Conservation (phyloP, 2,329 filamentous ascomycete species). For the Albophoma yamanashiensis region DNA sequence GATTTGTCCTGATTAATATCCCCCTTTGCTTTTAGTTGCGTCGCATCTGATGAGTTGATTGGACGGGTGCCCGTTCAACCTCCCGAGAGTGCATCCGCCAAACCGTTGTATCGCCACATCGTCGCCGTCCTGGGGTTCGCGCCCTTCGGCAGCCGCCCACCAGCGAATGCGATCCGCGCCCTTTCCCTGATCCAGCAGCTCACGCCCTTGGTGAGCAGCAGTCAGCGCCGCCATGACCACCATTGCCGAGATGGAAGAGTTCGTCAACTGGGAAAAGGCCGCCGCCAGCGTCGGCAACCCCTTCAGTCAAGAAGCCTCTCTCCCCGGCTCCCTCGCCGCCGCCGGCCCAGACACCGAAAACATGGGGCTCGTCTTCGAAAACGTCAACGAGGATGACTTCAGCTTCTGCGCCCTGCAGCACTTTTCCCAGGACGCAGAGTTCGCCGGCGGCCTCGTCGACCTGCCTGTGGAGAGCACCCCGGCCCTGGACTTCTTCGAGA, state of each 20-base stretch:
- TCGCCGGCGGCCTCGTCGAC: constrained; percentile 10
- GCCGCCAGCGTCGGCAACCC: constrained; percentile 24
- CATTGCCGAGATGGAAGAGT: constrained; percentile 48
- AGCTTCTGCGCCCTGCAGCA: constrained; percentile 50
- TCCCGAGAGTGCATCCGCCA: neutral
- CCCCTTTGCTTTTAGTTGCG: neutral
- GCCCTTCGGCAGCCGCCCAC: constrained; percentile 2
- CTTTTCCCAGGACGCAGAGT: constrained; percentile 31
- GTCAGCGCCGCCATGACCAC: constrained; percentile 15
- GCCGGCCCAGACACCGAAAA: constrained; percentile 20
- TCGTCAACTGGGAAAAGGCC: constrained; percentile 51
- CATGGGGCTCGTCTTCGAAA: constrained; percentile 44
- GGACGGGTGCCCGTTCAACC: neutral
- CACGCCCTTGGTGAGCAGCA: constrained; percentile 3
- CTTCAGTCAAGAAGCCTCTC: constrained; percentile 19
- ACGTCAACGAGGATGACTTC: constrained; percentile 48
- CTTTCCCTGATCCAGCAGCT: constrained; percentile 4
- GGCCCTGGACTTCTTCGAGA: constrained; percentile 13
- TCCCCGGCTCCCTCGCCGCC: too few species aligned
- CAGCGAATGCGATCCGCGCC: constrained; percentile 5
- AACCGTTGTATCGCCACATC: neutral
- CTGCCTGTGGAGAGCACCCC: constrained; percentile 13
- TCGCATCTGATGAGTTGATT: neutral
- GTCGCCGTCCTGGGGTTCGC: neutral
- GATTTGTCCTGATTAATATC: neutral